Base-by-base conservation (phyloP, 1,139 yeast genomes). In the Hemisphaericaspora xylofermentans region DNA sequence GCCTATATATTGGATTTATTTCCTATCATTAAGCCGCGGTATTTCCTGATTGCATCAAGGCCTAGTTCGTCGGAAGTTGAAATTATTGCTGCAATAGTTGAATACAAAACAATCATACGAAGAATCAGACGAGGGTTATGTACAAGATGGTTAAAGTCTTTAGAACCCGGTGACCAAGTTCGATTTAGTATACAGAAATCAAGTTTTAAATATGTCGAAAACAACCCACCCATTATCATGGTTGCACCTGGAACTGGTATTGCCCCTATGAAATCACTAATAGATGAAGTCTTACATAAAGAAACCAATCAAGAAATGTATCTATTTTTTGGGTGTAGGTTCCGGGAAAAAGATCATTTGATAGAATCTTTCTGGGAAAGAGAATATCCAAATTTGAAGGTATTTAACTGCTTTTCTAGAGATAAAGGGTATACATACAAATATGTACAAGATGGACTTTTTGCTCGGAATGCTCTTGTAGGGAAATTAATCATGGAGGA, bases 191-290 rank as follows among this genome's bases (percentile, higher is more conserved):
- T 88, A 3, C 80, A 80, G 42, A 65, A 66, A 32, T 79, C 78
- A 41, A 60, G 68, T 27, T 53, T 80, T 76, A 45, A 59, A 66
- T 30, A 52, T 80, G 41, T 58, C 57, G 28, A 66, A 75, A 29
- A 47, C 49, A 39, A 52, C 38, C 67, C 66, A 1, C 95, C 95
- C 0, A 63, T 85, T 25, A 66, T 89, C 4, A 70, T 89, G 76
- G 74, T 89, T 6, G 82, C 93, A 0, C 94, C 97, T 0, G 98
- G 97, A 6, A 91, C 96, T 0, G 98, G 98, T 1, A 70, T 91
- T 7, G 97, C 98, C 0, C 97, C 97, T 1, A 80, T 89, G 76
- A 76, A 86, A 53, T 75, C 88, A 1, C 56, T 87, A 18, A 71
- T 88, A 10, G 78, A 76, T 34, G 47, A 61, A 21, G 43, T 47